Base-by-base conservation (phyloP, 768 basidiomycete species). In the Mrakia gelida region DNA sequence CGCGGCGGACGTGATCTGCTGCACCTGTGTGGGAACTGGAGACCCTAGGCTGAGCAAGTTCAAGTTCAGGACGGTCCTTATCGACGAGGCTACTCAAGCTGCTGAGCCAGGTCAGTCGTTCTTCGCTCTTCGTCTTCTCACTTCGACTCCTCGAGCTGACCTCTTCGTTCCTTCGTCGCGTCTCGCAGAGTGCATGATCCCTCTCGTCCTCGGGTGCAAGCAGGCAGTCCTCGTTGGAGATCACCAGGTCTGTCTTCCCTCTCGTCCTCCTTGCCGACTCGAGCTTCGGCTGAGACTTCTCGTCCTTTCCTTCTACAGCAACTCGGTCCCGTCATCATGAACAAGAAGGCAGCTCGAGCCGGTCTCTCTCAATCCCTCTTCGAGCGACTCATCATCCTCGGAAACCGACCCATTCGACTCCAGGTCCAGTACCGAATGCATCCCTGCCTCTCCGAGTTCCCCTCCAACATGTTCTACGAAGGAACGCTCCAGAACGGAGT, bases 351-450 rank as follows among this genome's bases (percentile, higher is more conserved):
- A 0, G 96, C 97, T 2, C 92, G 95, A n/a, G 97, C 97, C 7
- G 97, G 97, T 28, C 89, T 99, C 56, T 98, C 95, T 0, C 97
- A 98, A 83, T 99, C 97, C 0, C 90, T 99, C 28, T 99, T 99
- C 81, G 97, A 99, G 84, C 92, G 97, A 65, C 91, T 99, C 68
- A 95, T 99, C 80, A 88, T 98, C 65, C 91, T 98, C 77, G 91
- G 91, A 45, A 99, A 99, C 85, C 89, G 95, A 41, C 97, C 97
- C 30, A 99, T 99, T 82, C 94, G 97, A 75, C 90, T 99, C 41
- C 96, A 98, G 86, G 97, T 99, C 41, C 97, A 99, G 85, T 99
- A 99, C 83, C 95, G 97, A 85, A 99, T 99, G 97, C 97, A 99
- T 84, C 97, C 97, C 11, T 98, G 96, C 84, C 87, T 98, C 74